phyloP scores from a whole-genome alignment of 2,329 filamentous ascomycete species.

The Fusarium papillatum region DNA sequence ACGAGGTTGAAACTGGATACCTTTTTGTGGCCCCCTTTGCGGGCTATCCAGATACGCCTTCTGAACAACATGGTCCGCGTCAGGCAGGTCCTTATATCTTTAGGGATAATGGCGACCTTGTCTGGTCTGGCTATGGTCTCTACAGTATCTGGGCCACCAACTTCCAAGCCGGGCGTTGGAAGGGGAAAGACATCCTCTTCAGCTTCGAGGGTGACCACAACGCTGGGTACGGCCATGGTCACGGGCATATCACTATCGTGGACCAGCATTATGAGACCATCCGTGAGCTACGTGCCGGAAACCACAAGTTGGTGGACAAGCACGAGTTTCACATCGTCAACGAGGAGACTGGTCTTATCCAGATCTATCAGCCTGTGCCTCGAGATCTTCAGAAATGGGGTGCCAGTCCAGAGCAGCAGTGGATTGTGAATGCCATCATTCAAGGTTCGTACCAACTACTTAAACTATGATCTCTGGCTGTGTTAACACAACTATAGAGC shows the following conservation, averaged over 20 bases:
- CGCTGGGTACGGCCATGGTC: constrained; percentile 64
- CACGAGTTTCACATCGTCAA: constrained; percentile 69
- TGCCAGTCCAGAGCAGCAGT: constrained; percentile 61
- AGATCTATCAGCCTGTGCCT: constrained; percentile 65
- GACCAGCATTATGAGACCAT: constrained; percentile 68
- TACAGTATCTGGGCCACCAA: constrained; percentile 67
- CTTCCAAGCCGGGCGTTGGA: constrained; percentile 64
- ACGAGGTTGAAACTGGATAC: constrained; percentile 56
- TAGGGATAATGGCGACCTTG: constrained; percentile 64
- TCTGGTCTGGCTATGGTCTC: constrained; percentile 69
- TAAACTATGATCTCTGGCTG: background rate
- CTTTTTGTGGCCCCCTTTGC: constrained; percentile 58
- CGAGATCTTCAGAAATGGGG: constrained; percentile 60
- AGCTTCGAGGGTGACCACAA: constrained; percentile 68
- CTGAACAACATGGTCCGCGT: constrained; percentile 58
- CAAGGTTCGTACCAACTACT: constrained; percentile 57
- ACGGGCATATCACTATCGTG: constrained; percentile 66
- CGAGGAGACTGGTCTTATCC: constrained; percentile 65
- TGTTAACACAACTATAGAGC: constrained; percentile 49
- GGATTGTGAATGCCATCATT: constrained; percentile 68
- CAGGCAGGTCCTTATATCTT: constrained; percentile 70
- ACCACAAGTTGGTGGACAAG: constrained; percentile 64
- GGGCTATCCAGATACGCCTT: constrained; percentile 50
- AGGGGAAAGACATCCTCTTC: constrained; percentile 65
- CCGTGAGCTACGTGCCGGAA: constrained; percentile 63